Evolutionary conservation across 129 eudicot genomes (phyloP).

Genomic region (Lactuca sativa): DNA sequence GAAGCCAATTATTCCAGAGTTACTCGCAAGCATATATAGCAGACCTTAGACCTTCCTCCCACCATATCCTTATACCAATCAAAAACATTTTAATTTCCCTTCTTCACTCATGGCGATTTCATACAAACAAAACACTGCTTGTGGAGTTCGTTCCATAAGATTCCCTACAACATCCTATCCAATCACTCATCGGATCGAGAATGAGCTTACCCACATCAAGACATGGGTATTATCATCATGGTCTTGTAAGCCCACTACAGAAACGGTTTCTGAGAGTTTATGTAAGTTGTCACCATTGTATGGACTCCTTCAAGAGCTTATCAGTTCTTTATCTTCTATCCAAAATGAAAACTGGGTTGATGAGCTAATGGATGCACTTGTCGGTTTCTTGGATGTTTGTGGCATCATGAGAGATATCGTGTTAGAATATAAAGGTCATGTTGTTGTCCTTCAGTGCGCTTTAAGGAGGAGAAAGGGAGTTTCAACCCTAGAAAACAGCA

Average conservation of each 20-base stretch:
- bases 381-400: constrained; percentile 39
- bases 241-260: constrained; percentile 6
- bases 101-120: constrained; percentile 27
- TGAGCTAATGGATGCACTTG: constrained; percentile 31
- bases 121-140: constrained; percentile 2
- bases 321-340: constrained; percentile 19
- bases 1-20: constrained; percentile 23
- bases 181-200: constrained; percentile 19
- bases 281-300: constrained; percentile 31
- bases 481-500: constrained; percentile 10
- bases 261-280: constrained; percentile 20
- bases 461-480: constrained; percentile 31
- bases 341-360: constrained; percentile 25
- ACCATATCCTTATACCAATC: constrained; percentile 23
- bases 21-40: constrained; percentile 18
- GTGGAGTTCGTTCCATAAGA: constrained; percentile 35
- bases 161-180: constrained; percentile 42
- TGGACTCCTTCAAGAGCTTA: constrained; percentile 28
- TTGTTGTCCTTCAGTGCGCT: constrained; percentile 32
- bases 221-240: background rate
- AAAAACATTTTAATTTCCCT: constrained; percentile 3
- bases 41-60: background rate
- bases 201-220: constrained; percentile 34
- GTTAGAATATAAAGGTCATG: constrained; percentile 27
- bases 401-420: constrained; percentile 29